A percentile compares a stretch with the other conserved stretches of the same genome.
These are phyloP conservation scores for Diospyros kaki DNA, from an alignment of 148 eudicot species.

Conservation along the genomic window DNA sequence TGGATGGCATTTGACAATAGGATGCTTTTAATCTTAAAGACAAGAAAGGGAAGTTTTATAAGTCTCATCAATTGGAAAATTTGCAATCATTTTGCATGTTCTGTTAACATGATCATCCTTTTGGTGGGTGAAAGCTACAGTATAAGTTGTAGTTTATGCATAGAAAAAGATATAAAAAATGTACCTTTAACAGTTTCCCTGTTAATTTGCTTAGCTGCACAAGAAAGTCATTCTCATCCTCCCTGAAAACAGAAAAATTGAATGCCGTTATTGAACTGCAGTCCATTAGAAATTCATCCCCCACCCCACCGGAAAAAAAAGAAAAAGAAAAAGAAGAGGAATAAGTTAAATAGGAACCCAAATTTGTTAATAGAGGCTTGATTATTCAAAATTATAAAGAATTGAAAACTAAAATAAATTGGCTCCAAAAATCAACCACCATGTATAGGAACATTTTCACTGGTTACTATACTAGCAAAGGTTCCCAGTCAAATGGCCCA, in stretches of 20 bases:
- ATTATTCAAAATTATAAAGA: not conserved
- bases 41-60: not conserved
- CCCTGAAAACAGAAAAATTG: conserved; percentile 41
- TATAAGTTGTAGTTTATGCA: not conserved
- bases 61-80: not conserved
- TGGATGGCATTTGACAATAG: not conserved
- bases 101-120: not conserved
- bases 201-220: conserved; percentile 63
- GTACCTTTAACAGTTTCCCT: conserved; percentile 82
- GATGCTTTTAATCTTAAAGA: not conserved
- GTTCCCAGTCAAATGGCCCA: not conserved
- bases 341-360: too few relatives aligned
- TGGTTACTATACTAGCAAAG: too few relatives aligned
- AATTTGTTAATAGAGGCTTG: too few relatives aligned
- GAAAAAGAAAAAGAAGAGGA: too few relatives aligned
- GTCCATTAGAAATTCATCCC: not conserved
- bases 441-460: too few relatives aligned
- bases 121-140: not conserved
- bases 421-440: not conserved
- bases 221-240: conserved; percentile 77
- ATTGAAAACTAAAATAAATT: not conserved
- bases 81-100: not conserved
- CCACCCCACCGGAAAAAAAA: too few relatives aligned
- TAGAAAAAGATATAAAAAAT: not conserved
- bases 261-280: not conserved